Conservation (phyloP, 139 green algal genomes). For the Dunaliella primolecta region DNA sequence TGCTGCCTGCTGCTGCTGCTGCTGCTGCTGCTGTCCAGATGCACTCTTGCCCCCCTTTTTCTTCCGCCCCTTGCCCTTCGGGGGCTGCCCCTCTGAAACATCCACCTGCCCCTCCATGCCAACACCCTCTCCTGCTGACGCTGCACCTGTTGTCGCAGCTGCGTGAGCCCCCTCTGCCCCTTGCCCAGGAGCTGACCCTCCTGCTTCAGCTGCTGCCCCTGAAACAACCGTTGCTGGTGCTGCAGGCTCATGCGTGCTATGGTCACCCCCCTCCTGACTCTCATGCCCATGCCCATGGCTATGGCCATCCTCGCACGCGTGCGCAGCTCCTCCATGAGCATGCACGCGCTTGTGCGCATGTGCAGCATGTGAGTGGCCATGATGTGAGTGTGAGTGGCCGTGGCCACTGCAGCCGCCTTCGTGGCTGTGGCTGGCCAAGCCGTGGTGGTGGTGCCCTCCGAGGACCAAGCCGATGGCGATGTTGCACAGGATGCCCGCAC, state of each 20-base stretch:
- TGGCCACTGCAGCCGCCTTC: slow-evolving; percentile 11
- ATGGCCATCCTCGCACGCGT: background rate
- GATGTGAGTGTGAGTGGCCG: slow-evolving; percentile 33
- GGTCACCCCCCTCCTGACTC: too few relatives aligned
- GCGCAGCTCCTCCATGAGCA: background rate
- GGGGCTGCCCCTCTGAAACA: too few relatives aligned
- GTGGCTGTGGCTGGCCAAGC: slow-evolving; percentile 22
- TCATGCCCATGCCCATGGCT: slow-evolving; percentile 30
- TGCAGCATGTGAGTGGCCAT: slow-evolving; percentile 20
- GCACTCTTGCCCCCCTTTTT: background rate
- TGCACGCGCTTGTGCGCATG: slow-evolving; percentile 9
- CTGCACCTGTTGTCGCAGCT: background rate
- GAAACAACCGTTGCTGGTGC: too few relatives aligned
- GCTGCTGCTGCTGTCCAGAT: background rate
- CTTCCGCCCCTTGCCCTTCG: background rate
- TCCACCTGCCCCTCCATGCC: too few relatives aligned
- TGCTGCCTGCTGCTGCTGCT: background rate
- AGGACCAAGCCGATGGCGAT: slow-evolving; percentile 63
- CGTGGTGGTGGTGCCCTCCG: slow-evolving; percentile 49
- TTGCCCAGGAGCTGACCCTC: background rate
- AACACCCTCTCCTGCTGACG: too few relatives aligned
- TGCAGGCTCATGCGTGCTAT: too few relatives aligned
- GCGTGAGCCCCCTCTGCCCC: background rate
- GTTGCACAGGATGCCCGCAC: slow-evolving; percentile 81
- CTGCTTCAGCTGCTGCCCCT: background rate